A percentile compares a stretch with the other conserved stretches of the same genome.
These are phyloP conservation scores for Ephemerocybe angulata DNA, from an alignment of 768 basidiomycete genomes.

Conservation along the genomic window DNA sequence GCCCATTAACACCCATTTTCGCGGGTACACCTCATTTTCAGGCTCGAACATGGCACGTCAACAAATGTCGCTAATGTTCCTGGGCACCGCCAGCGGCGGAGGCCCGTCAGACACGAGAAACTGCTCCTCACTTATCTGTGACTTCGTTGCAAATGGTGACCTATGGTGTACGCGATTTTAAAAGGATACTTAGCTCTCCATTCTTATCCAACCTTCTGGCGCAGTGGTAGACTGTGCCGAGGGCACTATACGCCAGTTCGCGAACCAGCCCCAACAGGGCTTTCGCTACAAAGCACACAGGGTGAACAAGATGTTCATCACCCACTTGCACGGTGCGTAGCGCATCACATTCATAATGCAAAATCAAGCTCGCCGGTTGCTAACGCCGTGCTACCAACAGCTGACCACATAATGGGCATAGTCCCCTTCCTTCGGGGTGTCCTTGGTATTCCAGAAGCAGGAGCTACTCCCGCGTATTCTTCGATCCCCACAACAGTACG, in stretches of 20 bases:
- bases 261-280: slow-evolving; percentile 41
- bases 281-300: slow-evolving; percentile 37
- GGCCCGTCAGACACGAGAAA: slow-evolving; percentile 72
- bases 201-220: slow-evolving; percentile 1
- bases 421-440: slow-evolving; percentile 60
- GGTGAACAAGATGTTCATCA: slow-evolving; percentile 72
- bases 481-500: slow-evolving; percentile 22
- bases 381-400: slow-evolving; percentile 26
- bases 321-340: slow-evolving; percentile 89
- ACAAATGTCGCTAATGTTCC: slow-evolving; percentile 60
- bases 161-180: slow-evolving; percentile 59
- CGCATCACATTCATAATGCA: slow-evolving; percentile 22
- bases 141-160: slow-evolving; percentile 48
- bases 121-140: slow-evolving; percentile 69
- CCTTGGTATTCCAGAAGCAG: slow-evolving; percentile 43
- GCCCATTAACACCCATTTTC: background rate
- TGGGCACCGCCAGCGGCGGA: slow-evolving; percentile 75
- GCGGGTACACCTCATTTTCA: background rate
- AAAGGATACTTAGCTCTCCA: background rate
- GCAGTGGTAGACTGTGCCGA: slow-evolving; percentile 84
- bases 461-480: slow-evolving; percentile 10
- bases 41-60: slow-evolving; percentile 26
- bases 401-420: slow-evolving; percentile 75
- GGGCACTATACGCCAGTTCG: slow-evolving; percentile 71
- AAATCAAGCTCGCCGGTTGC: background rate